Percentiles rank a stretch among this genome's conserved stretches.
These are phyloP conservation scores for Beauveria rudraprayagi DNA, from an alignment of 2,329 filamentous ascomycete genomes.

Conservation along the genomic window DNA sequence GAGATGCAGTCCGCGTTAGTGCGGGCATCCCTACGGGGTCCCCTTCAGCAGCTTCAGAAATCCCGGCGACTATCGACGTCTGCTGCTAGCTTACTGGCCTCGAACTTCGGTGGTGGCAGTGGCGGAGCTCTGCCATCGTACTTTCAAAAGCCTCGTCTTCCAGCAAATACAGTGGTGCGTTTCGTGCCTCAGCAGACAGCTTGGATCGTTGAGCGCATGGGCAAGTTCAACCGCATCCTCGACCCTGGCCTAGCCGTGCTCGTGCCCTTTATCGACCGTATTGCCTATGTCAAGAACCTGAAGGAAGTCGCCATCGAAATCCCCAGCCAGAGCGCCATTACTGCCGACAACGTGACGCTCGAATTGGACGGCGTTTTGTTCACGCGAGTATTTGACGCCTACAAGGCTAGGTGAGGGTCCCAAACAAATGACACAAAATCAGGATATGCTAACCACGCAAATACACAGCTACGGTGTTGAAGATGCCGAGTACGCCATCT, in stretches of 20 bases:
- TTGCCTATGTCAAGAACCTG: slow-evolving; percentile 94
- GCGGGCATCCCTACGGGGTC: slow-evolving; percentile 22
- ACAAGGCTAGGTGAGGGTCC: slow-evolving; percentile 74
- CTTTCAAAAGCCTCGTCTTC: slow-evolving; percentile 67
- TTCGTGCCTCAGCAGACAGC: slow-evolving; percentile 99
- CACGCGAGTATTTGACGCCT: slow-evolving; percentile 93
- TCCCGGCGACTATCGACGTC: slow-evolving; percentile 25
- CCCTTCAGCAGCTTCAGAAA: slow-evolving; percentile 15
- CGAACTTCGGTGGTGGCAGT: slow-evolving; percentile 22
- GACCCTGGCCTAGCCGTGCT: slow-evolving; percentile 86
- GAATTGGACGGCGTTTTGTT: slow-evolving; percentile 95
- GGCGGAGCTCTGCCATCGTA: slow-evolving; percentile 53
- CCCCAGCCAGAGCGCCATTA: slow-evolving; percentile 94
- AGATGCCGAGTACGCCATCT: slow-evolving; percentile 97
- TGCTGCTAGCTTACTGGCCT: slow-evolving; percentile 23
- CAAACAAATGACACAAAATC: neutral
- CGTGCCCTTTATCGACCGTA: slow-evolving; percentile 85
- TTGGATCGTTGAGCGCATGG: slow-evolving; percentile 99
- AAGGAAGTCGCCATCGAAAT: slow-evolving; percentile 97
- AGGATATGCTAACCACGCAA: neutral
- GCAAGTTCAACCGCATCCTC: slow-evolving; percentile 88
- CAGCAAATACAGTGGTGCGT: slow-evolving; percentile 87
- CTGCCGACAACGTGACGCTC: slow-evolving; percentile 94
- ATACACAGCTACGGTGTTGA: slow-evolving; percentile 84
- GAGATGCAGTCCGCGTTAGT: slow-evolving; percentile 23